phyloP scores from a whole-genome alignment of 2,329 filamentous ascomycete genomes.

The Byssochlamys sp. region DNA sequence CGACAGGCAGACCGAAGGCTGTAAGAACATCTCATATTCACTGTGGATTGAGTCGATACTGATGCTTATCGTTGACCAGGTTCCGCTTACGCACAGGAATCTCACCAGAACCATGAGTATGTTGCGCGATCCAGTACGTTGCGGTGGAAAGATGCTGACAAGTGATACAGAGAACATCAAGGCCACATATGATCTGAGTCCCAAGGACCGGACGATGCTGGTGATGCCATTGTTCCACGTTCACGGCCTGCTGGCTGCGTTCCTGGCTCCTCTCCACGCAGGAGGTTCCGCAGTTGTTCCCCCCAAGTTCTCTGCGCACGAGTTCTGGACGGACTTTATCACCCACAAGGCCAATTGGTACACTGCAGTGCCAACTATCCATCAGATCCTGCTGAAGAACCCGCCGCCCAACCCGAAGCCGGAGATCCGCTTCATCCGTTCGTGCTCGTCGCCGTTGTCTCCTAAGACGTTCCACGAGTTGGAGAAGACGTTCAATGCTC shows the following conservation, averaged over 20 bases:
- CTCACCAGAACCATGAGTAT: slow-evolving; percentile 68
- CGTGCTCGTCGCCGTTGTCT: slow-evolving; percentile 73
- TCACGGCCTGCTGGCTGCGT: slow-evolving; percentile 73
- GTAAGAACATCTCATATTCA: slow-evolving; percentile 35
- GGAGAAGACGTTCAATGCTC: slow-evolving; percentile 64
- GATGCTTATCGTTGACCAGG: slow-evolving; percentile 29
- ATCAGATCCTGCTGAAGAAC: slow-evolving; percentile 74
- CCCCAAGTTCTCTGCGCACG: slow-evolving; percentile 65
- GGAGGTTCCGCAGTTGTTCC: slow-evolving; percentile 74
- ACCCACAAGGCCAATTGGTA: slow-evolving; percentile 77
- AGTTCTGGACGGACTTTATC: slow-evolving; percentile 73
- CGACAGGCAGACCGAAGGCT: slow-evolving; percentile 75
- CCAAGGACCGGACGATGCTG: slow-evolving; percentile 67
- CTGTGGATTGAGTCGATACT: background rate
- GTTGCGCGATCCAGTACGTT: slow-evolving; percentile 14
- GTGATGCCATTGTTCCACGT: slow-evolving; percentile 91
- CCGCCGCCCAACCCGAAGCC: slow-evolving; percentile 59
- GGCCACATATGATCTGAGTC: slow-evolving; percentile 62
- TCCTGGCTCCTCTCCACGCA: slow-evolving; percentile 65
- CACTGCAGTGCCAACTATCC: slow-evolving; percentile 84
- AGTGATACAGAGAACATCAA: slow-evolving; percentile 57
- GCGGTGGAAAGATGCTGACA: slow-evolving; percentile 2
- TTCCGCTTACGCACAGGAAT: slow-evolving; percentile 72
- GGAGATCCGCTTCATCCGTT: slow-evolving; percentile 74
- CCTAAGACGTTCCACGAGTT: slow-evolving; percentile 73